These are phyloP conservation scores for Epichloe sp. DNA, from an alignment of 2,329 filamentous ascomycete species.

Conservation along the genomic window DNA sequence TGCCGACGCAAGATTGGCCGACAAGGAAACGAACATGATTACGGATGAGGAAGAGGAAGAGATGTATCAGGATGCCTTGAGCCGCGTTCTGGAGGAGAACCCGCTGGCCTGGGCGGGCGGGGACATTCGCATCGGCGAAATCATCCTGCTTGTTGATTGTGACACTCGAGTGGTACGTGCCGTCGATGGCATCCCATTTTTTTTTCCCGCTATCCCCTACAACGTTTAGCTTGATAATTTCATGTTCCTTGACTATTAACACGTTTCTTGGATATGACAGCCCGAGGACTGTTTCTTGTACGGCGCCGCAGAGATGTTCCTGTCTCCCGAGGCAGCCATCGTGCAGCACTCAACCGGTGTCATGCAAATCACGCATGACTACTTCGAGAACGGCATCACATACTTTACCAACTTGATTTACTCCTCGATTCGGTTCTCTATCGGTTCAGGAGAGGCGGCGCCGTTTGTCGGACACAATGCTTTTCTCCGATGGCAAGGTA, in stretches of 20 bases:
- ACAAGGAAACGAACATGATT: constrained; percentile 10
- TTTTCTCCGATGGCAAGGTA: constrained; percentile 50
- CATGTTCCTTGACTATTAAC: neutral
- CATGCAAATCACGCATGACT: constrained; percentile 61
- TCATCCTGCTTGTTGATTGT: constrained; percentile 54
- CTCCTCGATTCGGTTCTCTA: constrained; percentile 56
- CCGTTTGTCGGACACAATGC: constrained; percentile 72
- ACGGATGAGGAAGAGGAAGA: constrained; percentile 22
- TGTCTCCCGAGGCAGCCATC: constrained; percentile 56
- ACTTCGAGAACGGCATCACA: constrained; percentile 61
- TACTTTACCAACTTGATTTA: constrained; percentile 74
- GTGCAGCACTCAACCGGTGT: constrained; percentile 62
- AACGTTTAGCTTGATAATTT: too few species aligned
- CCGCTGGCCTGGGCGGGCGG: constrained; percentile 41
- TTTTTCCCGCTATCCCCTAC: neutral
- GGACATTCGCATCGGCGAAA: constrained; percentile 47
- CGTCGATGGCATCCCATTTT: neutral
- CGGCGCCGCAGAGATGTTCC: constrained; percentile 58
- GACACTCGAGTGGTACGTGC: constrained; percentile 46
- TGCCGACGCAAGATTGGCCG: constrained; percentile 10
- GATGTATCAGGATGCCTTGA: constrained; percentile 36
- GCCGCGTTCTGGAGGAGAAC: constrained; percentile 35
- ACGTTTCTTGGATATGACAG: neutral
- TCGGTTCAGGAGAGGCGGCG: constrained; percentile 57
- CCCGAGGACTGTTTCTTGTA: constrained; percentile 55